Evolutionary conservation across 257 asterid genomes (phyloP), one percentile per base, ranked within the genome.

Genomic region (Galeopsis tetrahit): DNA sequence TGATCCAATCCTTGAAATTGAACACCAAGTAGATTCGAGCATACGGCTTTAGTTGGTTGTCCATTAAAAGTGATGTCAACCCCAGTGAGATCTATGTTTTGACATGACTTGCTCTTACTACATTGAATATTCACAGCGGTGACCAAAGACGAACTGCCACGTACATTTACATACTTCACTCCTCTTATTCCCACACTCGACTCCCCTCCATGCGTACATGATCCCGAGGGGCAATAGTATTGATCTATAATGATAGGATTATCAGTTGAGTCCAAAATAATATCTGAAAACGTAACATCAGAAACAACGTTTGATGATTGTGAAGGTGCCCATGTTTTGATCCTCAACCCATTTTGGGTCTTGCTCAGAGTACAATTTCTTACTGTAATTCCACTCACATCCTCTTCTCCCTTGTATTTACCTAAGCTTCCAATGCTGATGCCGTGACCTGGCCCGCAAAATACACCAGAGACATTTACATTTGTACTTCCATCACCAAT

Each of bases 241-340:
- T 89, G 96, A 71, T 89, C 96, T 14, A 89, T 83, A 42, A 83
- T 14, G 77, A 89, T 70, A 0, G 92, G 96, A 48, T 86, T 88
- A 2, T 33, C 0, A 3, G 80, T 90, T 36, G 75, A 35, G 13
- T 51, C 1, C 52, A 88, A 44, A 0, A 4, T 8, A 44, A 88
- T 81, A 34, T 83, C 69, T 0, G 63, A 62, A 40, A 21, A 21
- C 28, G 28, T 21, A 21, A 21, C 28, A 21, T 21, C 28, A 21
- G 28, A 21, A 21, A 21, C 28, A 21, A 21, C 28, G 28, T 21
- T 21, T 21, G 28, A 21, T 21, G 28, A 21, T 21, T 21, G 28
- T 21, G 28, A 21, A 21, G 28, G 28, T 21, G 28, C 28, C 28
- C 28, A 21, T 21, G 28, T 21, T 21, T 21, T 21, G 28, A 21